These are phyloP conservation scores for Cicer chorassanicum DNA, from an alignment of 306 rosid species.

Conservation along the genomic window DNA sequence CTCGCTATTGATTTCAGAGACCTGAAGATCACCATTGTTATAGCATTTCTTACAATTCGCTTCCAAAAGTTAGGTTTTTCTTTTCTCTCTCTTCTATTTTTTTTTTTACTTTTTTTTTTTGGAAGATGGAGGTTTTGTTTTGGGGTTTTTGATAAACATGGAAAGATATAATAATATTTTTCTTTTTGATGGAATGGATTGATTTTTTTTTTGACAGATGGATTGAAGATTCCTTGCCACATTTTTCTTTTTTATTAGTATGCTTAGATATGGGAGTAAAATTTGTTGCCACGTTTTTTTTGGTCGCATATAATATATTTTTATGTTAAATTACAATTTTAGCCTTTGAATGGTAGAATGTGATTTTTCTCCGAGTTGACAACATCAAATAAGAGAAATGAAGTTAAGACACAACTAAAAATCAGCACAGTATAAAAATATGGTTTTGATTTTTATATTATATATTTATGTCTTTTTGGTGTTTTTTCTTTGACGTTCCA, in stretches of 20 bases:
- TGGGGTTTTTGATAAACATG: slow-evolving; percentile 14
- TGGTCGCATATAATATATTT: too few relatives aligned
- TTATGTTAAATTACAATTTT: too few relatives aligned
- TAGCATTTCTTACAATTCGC: slow-evolving; percentile 31
- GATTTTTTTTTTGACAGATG: neutral
- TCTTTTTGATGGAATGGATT: neutral
- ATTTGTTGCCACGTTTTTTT: neutral
- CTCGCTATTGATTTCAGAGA: slow-evolving; percentile 50
- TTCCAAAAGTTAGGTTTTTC: neutral
- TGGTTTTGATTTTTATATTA: too few relatives aligned
- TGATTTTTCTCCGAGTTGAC: too few relatives aligned
- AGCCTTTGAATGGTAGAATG: too few relatives aligned
- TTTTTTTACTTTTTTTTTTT: neutral
- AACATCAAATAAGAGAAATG: too few relatives aligned
- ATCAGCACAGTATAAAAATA: too few relatives aligned
- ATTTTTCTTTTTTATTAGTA: too few relatives aligned
- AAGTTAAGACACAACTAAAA: too few relatives aligned
- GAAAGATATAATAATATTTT: neutral
- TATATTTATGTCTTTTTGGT: too few relatives aligned
- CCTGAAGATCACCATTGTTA: slow-evolving; percentile 66
- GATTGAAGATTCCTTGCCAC: too few relatives aligned
- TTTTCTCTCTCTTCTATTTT: neutral
- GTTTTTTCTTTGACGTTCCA: too few relatives aligned
- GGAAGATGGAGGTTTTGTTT: neutral
- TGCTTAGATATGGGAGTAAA: neutral